Conservation (phyloP, 2,329 filamentous ascomycete species). For the Colletotrichum sp. region DNA sequence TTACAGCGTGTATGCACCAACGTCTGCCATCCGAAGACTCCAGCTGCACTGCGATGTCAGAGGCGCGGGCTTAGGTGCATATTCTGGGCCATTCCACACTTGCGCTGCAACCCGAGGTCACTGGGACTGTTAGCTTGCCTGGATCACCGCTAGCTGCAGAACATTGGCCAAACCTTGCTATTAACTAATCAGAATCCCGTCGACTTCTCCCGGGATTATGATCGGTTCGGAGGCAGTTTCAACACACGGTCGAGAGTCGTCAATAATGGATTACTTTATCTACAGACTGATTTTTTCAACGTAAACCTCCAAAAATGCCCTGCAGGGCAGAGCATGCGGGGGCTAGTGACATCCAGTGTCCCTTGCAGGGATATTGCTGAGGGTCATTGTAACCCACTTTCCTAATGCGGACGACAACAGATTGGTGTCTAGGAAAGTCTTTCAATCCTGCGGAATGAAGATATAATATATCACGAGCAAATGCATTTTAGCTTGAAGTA, state of each 20-base stretch:
- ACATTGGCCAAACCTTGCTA: not conserved
- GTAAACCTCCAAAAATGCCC: no score
- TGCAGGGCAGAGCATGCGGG: not conserved
- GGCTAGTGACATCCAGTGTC: not conserved
- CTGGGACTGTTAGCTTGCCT: not conserved
- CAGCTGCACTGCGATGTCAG: not conserved
- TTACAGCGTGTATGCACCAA: slow-evolving; percentile 8
- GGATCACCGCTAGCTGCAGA: slow-evolving; percentile 11
- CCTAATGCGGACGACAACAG: not conserved
- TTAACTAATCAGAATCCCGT: not conserved
- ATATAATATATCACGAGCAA: not conserved
- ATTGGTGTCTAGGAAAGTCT: not conserved
- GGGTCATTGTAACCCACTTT: not conserved
- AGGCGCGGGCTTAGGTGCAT: not conserved
- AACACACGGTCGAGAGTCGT: not conserved
- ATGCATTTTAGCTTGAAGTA: not conserved
- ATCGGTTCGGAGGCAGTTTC: not conserved
- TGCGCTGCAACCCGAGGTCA: not conserved
- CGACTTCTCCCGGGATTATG: not conserved
- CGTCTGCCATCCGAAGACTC: slow-evolving; percentile 9
- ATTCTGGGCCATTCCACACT: not conserved
- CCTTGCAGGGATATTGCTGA: not conserved
- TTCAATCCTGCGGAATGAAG: not conserved
- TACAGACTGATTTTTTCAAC: not conserved
- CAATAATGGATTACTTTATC: not conserved